These are phyloP conservation scores for Nicotiana knightiana DNA, from an alignment of 257 asterid genomes.

Conservation along the genomic window DNA sequence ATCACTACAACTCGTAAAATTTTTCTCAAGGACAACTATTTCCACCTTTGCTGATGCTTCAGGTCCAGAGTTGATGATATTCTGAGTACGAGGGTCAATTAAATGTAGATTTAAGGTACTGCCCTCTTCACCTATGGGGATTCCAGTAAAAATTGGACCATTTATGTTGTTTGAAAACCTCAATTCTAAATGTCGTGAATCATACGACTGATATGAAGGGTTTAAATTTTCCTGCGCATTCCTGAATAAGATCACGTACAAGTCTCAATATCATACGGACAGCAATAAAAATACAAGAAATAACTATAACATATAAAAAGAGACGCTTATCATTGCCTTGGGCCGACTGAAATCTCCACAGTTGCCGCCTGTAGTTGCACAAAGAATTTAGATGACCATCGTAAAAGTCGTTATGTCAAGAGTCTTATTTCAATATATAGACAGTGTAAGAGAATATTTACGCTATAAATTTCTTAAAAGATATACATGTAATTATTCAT, in stretches of 20 bases:
- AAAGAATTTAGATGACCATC: neutral
- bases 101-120: neutral
- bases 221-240: neutral
- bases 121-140: slow-evolving; percentile 1
- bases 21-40: slow-evolving; percentile 1
- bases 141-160: neutral
- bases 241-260: neutral
- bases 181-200: neutral
- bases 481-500: too few species aligned
- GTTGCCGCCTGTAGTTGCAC: neutral
- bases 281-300: too few species aligned
- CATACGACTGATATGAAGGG: neutral
- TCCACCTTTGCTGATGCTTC: slow-evolving; percentile 6
- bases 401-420: neutral
- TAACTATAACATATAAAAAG: neutral
- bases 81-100: neutral
- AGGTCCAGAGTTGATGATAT: neutral
- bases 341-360: neutral
- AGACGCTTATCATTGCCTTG: neutral
- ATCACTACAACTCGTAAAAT: neutral
- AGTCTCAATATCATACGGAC: neutral
- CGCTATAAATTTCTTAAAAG: too few species aligned
- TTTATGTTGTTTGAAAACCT: neutral
- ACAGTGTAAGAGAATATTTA: too few species aligned
- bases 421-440: too few species aligned